Evolutionary conservation across 441 rosid genomes (phyloP).

Genomic region (Populus hybrid): DNA sequence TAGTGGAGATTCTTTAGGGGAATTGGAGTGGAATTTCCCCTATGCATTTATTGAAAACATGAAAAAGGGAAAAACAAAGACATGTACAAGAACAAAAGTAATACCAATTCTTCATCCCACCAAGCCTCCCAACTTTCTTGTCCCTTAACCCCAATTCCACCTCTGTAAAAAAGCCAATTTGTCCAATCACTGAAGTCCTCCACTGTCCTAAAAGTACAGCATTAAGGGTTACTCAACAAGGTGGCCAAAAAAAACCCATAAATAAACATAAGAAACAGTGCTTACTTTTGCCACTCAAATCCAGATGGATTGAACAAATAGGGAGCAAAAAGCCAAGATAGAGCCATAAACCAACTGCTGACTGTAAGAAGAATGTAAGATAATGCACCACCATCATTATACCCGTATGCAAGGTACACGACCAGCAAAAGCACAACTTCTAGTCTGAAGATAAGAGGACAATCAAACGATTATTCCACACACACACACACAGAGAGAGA

Average conservation of each 20-base stretch:
- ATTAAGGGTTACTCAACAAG: slow-evolving; percentile 13
- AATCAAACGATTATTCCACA: slow-evolving; percentile 18
- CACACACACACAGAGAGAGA: slow-evolving; percentile 1
- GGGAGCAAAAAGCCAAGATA: slow-evolving; percentile 98
- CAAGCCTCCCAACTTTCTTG: slow-evolving; percentile 99
- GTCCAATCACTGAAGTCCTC: slow-evolving; percentile 99
- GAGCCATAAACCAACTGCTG: slow-evolving; percentile 99
- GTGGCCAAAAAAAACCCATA: neutral
- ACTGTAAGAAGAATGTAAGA: slow-evolving; percentile 82
- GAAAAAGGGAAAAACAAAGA: neutral
- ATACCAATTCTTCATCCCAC: slow-evolving; percentile 99
- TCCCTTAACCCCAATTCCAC: slow-evolving; percentile 99
- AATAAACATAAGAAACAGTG: slow-evolving; percentile 16
- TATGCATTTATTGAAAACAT: neutral
- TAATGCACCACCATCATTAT: slow-evolving; percentile 72
- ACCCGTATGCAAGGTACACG: slow-evolving; percentile 88
- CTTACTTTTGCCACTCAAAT: slow-evolving; percentile 99
- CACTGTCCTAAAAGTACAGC: slow-evolving; percentile 62
- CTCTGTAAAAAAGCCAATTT: slow-evolving; percentile 98
- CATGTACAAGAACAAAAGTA: slow-evolving; percentile 13
- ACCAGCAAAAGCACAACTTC: slow-evolving; percentile 85
- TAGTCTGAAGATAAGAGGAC: slow-evolving; percentile 47
- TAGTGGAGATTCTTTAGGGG: no score
- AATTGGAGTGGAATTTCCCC: neutral
- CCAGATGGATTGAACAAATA: slow-evolving; percentile 98